Conservation (phyloP, 208 protist genomes). For the Leishmania major region DNA sequence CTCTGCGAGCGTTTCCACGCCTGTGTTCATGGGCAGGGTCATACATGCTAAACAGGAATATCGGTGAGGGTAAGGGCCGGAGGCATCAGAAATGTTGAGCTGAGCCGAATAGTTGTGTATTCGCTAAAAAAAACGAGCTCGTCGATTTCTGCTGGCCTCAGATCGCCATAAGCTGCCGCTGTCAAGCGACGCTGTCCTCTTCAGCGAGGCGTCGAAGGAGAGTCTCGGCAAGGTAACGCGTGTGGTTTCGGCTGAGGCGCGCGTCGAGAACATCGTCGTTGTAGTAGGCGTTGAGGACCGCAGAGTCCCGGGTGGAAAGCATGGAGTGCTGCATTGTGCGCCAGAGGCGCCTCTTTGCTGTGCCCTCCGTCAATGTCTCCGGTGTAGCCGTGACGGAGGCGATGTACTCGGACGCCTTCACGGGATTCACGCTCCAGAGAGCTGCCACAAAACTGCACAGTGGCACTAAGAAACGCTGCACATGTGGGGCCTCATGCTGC, state of each 20-base stretch:
- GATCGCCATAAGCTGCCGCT: background rate
- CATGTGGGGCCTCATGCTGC: slow-evolving; percentile 31
- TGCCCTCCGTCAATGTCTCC: slow-evolving; percentile 3
- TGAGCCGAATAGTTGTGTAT: background rate
- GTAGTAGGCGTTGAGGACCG: slow-evolving; percentile 60
- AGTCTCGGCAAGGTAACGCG: slow-evolving; percentile 73
- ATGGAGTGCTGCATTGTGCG: slow-evolving; percentile 80
- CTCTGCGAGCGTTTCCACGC: background rate
- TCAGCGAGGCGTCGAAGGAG: slow-evolving; percentile 52
- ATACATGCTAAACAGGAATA: background rate
- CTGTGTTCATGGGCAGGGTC: background rate
- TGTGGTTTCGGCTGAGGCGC: slow-evolving; percentile 64
- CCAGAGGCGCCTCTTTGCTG: slow-evolving; percentile 65
- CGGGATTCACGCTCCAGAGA: slow-evolving; percentile 69
- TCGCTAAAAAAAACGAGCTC: background rate
- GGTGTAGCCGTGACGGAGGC: slow-evolving; percentile 35
- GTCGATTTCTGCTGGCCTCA: background rate
- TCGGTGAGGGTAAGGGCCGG: background rate
- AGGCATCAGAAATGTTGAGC: background rate
- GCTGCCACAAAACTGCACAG: slow-evolving; percentile 61
- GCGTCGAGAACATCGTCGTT: slow-evolving; percentile 53
- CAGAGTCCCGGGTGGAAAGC: slow-evolving; percentile 83
- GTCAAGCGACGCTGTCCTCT: background rate
- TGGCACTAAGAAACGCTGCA: slow-evolving; percentile 41
- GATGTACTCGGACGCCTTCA: slow-evolving; percentile 46